phyloP scores from a whole-genome alignment of 1,139 yeast species.

The Candida sp. region DNA sequence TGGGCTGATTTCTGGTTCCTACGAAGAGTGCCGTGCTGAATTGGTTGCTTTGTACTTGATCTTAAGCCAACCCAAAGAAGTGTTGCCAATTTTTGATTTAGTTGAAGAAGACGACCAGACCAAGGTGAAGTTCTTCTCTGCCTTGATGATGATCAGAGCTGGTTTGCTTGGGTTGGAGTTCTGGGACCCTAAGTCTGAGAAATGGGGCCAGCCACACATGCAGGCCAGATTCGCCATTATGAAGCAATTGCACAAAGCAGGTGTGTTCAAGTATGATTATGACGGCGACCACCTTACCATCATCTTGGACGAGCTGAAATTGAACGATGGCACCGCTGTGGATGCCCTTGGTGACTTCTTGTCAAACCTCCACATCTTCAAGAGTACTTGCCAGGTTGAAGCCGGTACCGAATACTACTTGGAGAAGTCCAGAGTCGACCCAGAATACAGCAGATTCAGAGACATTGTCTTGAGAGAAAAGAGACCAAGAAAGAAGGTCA shows the following conservation, averaged over 20 bases:
- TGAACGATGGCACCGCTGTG: slow-evolving; percentile 65
- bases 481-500: slow-evolving; percentile 81
- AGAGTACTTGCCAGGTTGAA: slow-evolving; percentile 73
- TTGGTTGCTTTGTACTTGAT: slow-evolving; percentile 84
- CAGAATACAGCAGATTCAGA: slow-evolving; percentile 66
- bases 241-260: slow-evolving; percentile 75
- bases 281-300: slow-evolving; percentile 63
- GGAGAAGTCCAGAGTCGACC: slow-evolving; percentile 69
- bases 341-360: slow-evolving; percentile 76
- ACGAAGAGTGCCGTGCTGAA: slow-evolving; percentile 94
- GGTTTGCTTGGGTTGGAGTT: slow-evolving; percentile 82
- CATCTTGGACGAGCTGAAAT: slow-evolving; percentile 60
- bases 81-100: slow-evolving; percentile 77
- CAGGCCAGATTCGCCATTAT: slow-evolving; percentile 89
- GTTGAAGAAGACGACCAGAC: slow-evolving; percentile 58
- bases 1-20: slow-evolving; percentile 82
- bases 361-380: slow-evolving; percentile 74
- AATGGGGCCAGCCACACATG: slow-evolving; percentile 98
- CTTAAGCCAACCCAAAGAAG: slow-evolving; percentile 59
- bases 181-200: slow-evolving; percentile 80
- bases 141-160: slow-evolving; percentile 85
- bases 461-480: slow-evolving; percentile 71
- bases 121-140: slow-evolving; percentile 68
- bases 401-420: slow-evolving; percentile 67
- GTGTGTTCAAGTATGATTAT: slow-evolving; percentile 59